phyloP scores from a whole-genome alignment of 352 stramenopile genomes.

The Pythium dissotocum region DNA sequence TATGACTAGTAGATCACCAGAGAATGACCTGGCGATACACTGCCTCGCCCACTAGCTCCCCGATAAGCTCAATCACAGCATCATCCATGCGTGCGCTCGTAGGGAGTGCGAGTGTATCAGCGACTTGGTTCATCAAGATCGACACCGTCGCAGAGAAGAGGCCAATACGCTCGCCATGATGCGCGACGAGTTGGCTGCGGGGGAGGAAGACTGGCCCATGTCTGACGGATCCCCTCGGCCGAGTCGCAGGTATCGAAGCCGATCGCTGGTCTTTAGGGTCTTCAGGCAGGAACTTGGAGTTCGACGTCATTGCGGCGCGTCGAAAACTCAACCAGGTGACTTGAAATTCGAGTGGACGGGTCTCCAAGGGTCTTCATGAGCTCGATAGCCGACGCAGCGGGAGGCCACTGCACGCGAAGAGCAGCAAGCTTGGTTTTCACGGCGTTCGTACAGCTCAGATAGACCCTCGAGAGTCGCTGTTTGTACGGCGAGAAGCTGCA shows the following conservation, averaged over 20 bases:
- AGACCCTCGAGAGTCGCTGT: background rate
- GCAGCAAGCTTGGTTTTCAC: background rate
- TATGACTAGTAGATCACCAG: background rate
- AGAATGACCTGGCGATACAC: constrained; percentile 11
- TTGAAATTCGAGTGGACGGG: background rate
- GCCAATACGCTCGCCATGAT: background rate
- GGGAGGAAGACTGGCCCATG: background rate
- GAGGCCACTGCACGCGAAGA: background rate
- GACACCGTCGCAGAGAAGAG: background rate
- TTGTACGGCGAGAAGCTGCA: constrained; percentile 7
- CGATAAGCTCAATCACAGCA: constrained; percentile 3
- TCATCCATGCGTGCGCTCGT: constrained; percentile 6
- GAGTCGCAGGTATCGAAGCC: constrained; percentile 7
- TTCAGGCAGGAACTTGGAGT: background rate
- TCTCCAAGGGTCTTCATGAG: background rate
- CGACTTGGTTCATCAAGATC: background rate
- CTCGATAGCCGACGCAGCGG: background rate
- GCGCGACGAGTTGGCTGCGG: background rate
- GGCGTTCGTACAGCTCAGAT: background rate
- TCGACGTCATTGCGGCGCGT: background rate
- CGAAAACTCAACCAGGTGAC: constrained; percentile 5
- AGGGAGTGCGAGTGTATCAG: background rate
- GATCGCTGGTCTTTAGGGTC: background rate
- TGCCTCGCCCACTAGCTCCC: background rate
- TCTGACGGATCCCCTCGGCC: background rate